Evolutionary conservation across 371 early-diverging fungal genomes (phyloP).

Genomic region (Mortierella sp.): DNA sequence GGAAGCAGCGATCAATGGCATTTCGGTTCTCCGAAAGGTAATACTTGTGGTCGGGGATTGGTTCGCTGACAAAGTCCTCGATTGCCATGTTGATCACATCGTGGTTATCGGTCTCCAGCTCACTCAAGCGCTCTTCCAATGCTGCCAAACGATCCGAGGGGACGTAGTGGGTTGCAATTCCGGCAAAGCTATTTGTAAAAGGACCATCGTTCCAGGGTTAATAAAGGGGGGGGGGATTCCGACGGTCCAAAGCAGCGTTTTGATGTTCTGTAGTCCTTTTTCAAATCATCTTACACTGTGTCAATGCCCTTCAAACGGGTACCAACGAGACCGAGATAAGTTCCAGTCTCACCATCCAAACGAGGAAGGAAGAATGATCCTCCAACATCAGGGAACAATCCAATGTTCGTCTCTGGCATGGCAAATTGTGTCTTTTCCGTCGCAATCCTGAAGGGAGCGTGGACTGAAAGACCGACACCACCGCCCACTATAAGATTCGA

Average conservation of each 20-base stretch:
- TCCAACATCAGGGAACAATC: constrained; percentile 95
- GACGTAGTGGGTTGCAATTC: constrained; percentile 97
- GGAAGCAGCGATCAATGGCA: constrained; percentile 91
- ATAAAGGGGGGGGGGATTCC: not conserved
- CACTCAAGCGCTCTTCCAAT: constrained; percentile 85
- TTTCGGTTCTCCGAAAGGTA: constrained; percentile 75
- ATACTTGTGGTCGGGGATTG: constrained; percentile 55
- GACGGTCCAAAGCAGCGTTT: too few species aligned
- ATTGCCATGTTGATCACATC: constrained; percentile 88
- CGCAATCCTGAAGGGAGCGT: constrained; percentile 95
- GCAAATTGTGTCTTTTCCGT: constrained; percentile 94
- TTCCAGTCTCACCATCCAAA: constrained; percentile 92
- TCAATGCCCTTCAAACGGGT: constrained; percentile 84
- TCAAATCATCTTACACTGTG: constrained; percentile 86
- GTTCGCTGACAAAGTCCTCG: constrained; percentile 90
- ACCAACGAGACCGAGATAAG: constrained; percentile 94
- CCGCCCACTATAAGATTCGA: constrained; percentile 84
- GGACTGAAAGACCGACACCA: constrained; percentile 94
- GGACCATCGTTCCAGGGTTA: not conserved
- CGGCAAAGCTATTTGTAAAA: constrained; percentile 71
- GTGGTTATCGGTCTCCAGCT: constrained; percentile 83
- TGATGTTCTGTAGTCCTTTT: too few species aligned
- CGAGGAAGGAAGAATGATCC: constrained; percentile 93
- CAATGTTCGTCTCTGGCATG: constrained; percentile 94
- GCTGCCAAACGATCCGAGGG: constrained; percentile 85